phyloP scores from a whole-genome alignment of 2,329 filamentous ascomycete genomes.

The Cyphellophora europaea region DNA sequence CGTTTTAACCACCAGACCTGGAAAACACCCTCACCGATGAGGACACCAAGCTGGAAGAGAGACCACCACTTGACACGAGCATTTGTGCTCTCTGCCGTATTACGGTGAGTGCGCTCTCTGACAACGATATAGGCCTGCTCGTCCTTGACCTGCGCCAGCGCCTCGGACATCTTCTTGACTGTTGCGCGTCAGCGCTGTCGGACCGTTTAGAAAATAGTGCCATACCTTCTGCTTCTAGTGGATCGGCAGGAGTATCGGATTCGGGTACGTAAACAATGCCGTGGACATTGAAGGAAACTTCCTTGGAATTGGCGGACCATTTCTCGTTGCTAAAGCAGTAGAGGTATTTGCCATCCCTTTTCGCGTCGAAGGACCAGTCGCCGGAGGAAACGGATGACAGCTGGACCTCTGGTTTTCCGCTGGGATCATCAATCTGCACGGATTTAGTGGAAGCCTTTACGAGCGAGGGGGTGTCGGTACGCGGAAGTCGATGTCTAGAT shows the following conservation, averaged over 20 bases:
- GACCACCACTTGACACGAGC: slow-evolving; percentile 99
- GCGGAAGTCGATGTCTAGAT: slow-evolving; percentile 97
- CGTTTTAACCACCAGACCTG: slow-evolving; percentile 99
- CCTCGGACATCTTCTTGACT: slow-evolving; percentile 77
- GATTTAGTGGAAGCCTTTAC: not conserved
- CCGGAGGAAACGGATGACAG: slow-evolving; percentile 77
- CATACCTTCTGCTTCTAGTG: slow-evolving; percentile 80
- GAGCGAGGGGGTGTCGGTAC: slow-evolving; percentile 43
- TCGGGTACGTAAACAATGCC: slow-evolving; percentile 96
- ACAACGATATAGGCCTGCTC: slow-evolving; percentile 96
- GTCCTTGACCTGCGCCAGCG: slow-evolving; percentile 87
- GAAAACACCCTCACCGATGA: slow-evolving; percentile 88
- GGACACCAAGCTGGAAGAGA: slow-evolving; percentile 82
- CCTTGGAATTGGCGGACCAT: slow-evolving; percentile 92
- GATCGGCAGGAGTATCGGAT: slow-evolving; percentile 71
- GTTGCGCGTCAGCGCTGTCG: too few species aligned
- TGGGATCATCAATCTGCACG: slow-evolving; percentile 66
- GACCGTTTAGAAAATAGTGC: too few species aligned
- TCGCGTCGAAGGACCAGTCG: slow-evolving; percentile 84
- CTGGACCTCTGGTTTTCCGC: slow-evolving; percentile 65
- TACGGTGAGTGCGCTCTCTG: slow-evolving; percentile 90
- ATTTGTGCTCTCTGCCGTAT: slow-evolving; percentile 98
- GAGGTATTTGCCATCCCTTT: slow-evolving; percentile 74
- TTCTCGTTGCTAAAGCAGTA: slow-evolving; percentile 99
- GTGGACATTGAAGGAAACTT: slow-evolving; percentile 98